Conservation (phyloP, 306 rosid species). For the Vigna mungo region DNA sequence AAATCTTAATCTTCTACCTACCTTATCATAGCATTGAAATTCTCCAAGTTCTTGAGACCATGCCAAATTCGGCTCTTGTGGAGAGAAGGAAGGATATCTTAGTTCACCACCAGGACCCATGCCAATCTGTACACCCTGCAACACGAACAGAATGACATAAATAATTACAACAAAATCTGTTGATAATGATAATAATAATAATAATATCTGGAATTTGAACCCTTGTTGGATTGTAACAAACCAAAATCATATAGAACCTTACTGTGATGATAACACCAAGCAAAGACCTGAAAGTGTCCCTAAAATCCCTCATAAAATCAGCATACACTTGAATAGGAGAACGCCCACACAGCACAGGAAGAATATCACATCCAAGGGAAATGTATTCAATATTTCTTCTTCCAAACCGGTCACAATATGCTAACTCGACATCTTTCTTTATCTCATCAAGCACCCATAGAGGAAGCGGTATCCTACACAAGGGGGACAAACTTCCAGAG, state of each 20-base stretch:
- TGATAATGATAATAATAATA: background rate
- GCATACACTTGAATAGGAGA: conserved; percentile 85
- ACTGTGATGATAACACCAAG: conserved; percentile 80
- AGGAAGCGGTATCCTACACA: conserved; percentile 90
- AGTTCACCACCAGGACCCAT: conserved; percentile 96
- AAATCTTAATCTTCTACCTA: conserved; percentile 47
- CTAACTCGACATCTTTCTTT: conserved; percentile 74
- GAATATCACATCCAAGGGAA: conserved; percentile 87
- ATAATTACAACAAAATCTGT: conserved; percentile 34
- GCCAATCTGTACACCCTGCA: conserved; percentile 89
- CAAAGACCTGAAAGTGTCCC: conserved; percentile 66
- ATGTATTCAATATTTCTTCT: conserved; percentile 77
- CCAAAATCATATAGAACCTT: conserved; percentile 52
- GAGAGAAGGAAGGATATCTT: conserved; percentile 78
- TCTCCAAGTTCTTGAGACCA: conserved; percentile 74
- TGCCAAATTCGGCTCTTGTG: conserved; percentile 56
- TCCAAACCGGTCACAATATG: conserved; percentile 82
- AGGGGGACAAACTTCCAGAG: conserved; percentile 54
- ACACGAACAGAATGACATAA: conserved; percentile 33
- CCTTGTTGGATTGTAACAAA: conserved; percentile 17
- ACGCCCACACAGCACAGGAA: conserved; percentile 87
- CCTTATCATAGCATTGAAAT: conserved; percentile 95
- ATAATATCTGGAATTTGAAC: conserved; percentile 31
- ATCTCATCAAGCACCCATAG: conserved; percentile 86
- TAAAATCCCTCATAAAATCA: conserved; percentile 88